Percentiles rank a stretch among this genome's conserved stretches.
phyloP scores from a whole-genome alignment of 306 rosid species.

The Argentina anserina region DNA sequence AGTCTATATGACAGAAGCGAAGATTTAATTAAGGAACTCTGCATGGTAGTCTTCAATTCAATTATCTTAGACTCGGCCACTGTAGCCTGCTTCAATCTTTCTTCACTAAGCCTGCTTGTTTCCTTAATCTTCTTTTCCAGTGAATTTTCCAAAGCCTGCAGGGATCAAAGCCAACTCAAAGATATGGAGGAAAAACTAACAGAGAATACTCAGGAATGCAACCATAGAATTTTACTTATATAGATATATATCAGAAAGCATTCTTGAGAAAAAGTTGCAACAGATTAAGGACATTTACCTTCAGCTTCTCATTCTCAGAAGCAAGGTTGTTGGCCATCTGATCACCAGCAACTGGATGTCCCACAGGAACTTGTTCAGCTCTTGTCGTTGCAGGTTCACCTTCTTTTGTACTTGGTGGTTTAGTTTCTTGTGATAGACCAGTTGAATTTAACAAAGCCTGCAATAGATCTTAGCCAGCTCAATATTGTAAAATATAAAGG shows the following conservation, averaged over 20 bases:
- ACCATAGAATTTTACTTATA: neutral
- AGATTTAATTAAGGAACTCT: conserved; percentile 48
- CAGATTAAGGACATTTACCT: conserved; percentile 35
- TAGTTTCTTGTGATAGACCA: conserved; percentile 36
- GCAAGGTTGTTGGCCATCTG: conserved; percentile 48
- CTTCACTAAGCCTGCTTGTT: conserved; percentile 58
- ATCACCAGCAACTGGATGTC: conserved; percentile 43
- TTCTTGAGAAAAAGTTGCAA: neutral
- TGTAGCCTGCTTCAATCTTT: conserved; percentile 69
- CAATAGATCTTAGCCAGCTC: neutral
- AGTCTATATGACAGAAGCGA: conserved; percentile 1
- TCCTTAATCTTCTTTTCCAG: conserved; percentile 70
- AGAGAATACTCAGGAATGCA: neutral
- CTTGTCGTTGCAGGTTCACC: conserved; percentile 40
- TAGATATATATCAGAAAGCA: neutral
- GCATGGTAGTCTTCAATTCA: conserved; percentile 75
- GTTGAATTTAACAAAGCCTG: conserved; percentile 29
- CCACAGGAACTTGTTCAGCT: conserved; percentile 42
- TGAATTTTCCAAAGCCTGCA: conserved; percentile 65
- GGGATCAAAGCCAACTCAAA: conserved; percentile 19
- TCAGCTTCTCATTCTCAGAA: conserved; percentile 66
- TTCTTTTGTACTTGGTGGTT: conserved; percentile 47
- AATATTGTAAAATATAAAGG: neutral
- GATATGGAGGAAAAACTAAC: conserved; percentile 11
- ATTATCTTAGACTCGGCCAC: conserved; percentile 80